A percentile compares a stretch with the other conserved stretches of the same genome.
These are phyloP conservation scores for Yamadazyma sp. DNA, from an alignment of 805 yeast species.

Conservation along the genomic window DNA sequence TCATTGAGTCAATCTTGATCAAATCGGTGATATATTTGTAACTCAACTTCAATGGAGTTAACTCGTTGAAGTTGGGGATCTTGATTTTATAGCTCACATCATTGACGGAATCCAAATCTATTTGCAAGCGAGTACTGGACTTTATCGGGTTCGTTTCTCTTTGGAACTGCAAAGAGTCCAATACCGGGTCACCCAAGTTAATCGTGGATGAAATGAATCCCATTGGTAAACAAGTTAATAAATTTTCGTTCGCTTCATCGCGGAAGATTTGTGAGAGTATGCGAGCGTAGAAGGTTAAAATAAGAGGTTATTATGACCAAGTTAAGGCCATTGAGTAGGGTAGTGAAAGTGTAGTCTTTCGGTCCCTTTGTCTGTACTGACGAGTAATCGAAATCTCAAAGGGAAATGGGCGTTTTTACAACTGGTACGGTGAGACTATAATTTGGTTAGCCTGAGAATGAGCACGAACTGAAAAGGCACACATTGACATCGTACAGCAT, in stretches of 20 bases:
- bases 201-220: constrained; percentile 21
- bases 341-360: too few species aligned
- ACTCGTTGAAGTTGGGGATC: constrained; percentile 49
- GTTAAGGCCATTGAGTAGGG: too few species aligned
- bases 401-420: too few species aligned
- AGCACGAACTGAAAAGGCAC: too few species aligned
- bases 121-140: constrained; percentile 11
- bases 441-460: too few species aligned
- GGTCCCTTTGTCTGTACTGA: too few species aligned
- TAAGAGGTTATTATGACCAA: too few species aligned
- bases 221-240: constrained; percentile 12
- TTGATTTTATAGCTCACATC: constrained; percentile 45
- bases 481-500: too few species aligned
- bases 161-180: constrained; percentile 32
- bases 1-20: constrained; percentile 57
- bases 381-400: too few species aligned
- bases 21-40: constrained; percentile 60
- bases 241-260: constrained; percentile 9
- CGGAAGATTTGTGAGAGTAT: too few species aligned
- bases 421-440: too few species aligned
- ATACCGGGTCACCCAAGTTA: constrained; percentile 15
- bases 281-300: constrained; percentile 2
- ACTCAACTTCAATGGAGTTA: constrained; percentile 58
- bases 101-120: constrained; percentile 29
- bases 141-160: constrained; percentile 18